These are phyloP conservation scores for Torulaspora maleeae DNA, from an alignment of 805 yeast species.

Conservation along the genomic window DNA sequence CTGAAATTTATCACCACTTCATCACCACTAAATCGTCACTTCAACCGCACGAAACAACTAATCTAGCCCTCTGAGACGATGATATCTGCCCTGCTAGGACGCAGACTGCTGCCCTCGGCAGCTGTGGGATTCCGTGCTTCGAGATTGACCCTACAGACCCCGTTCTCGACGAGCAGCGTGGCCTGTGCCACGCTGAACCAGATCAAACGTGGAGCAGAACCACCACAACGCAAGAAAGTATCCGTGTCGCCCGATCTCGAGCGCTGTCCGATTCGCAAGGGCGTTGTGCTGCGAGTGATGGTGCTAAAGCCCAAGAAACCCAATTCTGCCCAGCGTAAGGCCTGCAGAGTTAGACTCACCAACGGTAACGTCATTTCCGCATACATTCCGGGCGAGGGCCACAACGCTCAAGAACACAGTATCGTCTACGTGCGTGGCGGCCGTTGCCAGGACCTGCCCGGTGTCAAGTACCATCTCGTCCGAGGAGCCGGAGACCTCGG, in stretches of 20 bases:
- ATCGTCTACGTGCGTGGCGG: slow-evolving; percentile 98
- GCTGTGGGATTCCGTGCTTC: too few species aligned
- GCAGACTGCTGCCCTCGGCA: not conserved
- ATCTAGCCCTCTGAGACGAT: not conserved
- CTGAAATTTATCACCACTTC: not conserved
- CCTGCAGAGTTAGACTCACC: slow-evolving; percentile 87
- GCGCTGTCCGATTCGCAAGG: slow-evolving; percentile 80
- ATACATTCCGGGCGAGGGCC: slow-evolving; percentile 98
- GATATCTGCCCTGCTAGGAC: not conserved
- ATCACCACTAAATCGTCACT: not conserved
- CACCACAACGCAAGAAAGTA: slow-evolving; percentile 43
- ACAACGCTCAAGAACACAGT: slow-evolving; percentile 95
- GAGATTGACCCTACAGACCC: not conserved
- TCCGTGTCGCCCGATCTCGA: slow-evolving; percentile 78
- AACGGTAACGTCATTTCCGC: slow-evolving; percentile 88
- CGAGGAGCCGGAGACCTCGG: slow-evolving; percentile 91
- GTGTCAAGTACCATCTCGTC: slow-evolving; percentile 90
- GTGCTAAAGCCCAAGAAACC: slow-evolving; percentile 97
- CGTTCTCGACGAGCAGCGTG: slow-evolving; percentile 11
- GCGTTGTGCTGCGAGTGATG: slow-evolving; percentile 91
- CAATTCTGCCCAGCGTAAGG: slow-evolving; percentile 96
- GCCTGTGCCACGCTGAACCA: slow-evolving; percentile 68
- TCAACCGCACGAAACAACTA: not conserved
- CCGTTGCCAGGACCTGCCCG: slow-evolving; percentile 95
- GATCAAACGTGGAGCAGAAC: slow-evolving; percentile 58